These are phyloP conservation scores for Fennellomyces sp. DNA, from an alignment of 371 early-diverging fungal genomes.

Conservation along the genomic window DNA sequence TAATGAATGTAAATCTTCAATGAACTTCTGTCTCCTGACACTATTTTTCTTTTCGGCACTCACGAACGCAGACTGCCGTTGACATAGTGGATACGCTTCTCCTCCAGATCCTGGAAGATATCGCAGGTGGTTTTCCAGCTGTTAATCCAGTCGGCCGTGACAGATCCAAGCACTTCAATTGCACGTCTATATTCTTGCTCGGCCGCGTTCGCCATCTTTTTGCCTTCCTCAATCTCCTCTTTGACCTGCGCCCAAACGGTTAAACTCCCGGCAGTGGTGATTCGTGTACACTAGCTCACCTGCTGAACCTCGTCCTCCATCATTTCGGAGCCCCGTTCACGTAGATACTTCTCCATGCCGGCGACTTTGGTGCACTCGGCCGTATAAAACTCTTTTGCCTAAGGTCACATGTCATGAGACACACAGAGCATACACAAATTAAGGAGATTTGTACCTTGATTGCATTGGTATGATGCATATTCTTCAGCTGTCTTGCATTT, in stretches of 20 bases:
- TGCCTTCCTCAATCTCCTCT: conserved; percentile 20
- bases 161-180: conserved; percentile 28
- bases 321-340: conserved; percentile 16
- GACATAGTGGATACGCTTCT: conserved; percentile 38
- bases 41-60: too few relatives aligned
- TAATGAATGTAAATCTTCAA: too few relatives aligned
- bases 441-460: conserved; percentile 46
- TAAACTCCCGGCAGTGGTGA: too few relatives aligned
- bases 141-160: conserved; percentile 34
- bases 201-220: conserved; percentile 19
- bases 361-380: conserved; percentile 26
- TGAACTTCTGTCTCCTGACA: too few relatives aligned
- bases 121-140: conserved; percentile 38
- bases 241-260: too few relatives aligned
- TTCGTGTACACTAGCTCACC: background rate
- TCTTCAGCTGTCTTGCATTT: conserved; percentile 39
- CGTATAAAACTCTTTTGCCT: conserved; percentile 20
- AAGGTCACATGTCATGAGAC: background rate
- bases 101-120: conserved; percentile 47
- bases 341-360: conserved; percentile 24
- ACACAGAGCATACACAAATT: background rate
- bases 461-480: conserved; percentile 42
- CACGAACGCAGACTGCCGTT: conserved; percentile 45
- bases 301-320: conserved; percentile 15
- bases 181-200: conserved; percentile 46